phyloP scores from a whole-genome alignment of 1,284 basidiomycete species.

The Apiotrichum siamense region DNA sequence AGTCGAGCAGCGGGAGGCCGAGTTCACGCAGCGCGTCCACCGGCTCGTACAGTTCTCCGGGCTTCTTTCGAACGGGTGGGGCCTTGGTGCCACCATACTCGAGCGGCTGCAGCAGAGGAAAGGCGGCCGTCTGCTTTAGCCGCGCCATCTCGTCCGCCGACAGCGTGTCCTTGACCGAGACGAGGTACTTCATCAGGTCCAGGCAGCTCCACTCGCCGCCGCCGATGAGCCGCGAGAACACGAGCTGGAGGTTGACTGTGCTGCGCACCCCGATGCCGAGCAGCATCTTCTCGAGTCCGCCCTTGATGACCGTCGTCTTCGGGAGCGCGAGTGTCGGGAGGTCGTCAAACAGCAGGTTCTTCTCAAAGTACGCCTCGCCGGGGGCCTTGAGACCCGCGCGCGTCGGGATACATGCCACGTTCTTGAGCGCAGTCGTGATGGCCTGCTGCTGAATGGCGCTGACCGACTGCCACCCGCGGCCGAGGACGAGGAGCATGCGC shows the following conservation, averaged over 20 bases:
- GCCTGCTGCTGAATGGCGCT: conserved; percentile 57
- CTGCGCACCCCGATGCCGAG: conserved; percentile 75
- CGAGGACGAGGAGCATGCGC: conserved; percentile 64
- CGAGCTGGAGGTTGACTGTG: conserved; percentile 82
- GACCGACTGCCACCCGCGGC: conserved; percentile 70
- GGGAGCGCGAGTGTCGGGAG: conserved; percentile 74
- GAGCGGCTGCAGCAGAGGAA: conserved; percentile 57
- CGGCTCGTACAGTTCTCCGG: conserved; percentile 79
- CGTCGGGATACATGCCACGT: conserved; percentile 75
- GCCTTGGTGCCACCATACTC: conserved; percentile 38
- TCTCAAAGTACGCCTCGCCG: conserved; percentile 77
- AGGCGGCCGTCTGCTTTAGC: conserved; percentile 72
- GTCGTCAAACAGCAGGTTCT: conserved; percentile 81
- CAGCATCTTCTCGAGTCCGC: conserved; percentile 69
- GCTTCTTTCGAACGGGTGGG: conserved; percentile 52
- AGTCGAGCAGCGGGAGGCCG: conserved; percentile 76
- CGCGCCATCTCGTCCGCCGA: conserved; percentile 63
- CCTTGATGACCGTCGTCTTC: conserved; percentile 62
- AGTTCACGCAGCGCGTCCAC: conserved; percentile 65
- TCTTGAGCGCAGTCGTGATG: conserved; percentile 57
- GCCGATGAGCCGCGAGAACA: conserved; percentile 61
- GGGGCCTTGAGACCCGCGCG: conserved; percentile 69
- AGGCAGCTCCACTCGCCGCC: conserved; percentile 44
- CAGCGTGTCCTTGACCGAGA: conserved; percentile 72
- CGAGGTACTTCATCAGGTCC: conserved; percentile 74